Conservation (phyloP, 2,329 filamentous ascomycete genomes). For the Bretziella fagacearum region DNA sequence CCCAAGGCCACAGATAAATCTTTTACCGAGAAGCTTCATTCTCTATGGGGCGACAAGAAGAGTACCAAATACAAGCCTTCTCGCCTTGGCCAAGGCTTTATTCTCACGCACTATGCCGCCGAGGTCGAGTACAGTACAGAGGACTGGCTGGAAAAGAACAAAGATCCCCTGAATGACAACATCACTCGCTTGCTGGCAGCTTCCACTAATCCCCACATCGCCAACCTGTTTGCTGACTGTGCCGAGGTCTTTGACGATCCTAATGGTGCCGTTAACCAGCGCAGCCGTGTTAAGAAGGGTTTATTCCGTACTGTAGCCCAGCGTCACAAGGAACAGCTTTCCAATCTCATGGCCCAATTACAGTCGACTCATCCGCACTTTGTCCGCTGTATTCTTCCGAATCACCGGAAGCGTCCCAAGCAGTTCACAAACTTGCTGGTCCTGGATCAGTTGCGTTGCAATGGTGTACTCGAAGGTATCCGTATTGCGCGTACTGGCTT, state of each 20-base stretch:
- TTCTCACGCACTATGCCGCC: conserved; percentile 91
- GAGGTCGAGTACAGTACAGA: conserved; percentile 95
- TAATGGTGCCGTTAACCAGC: conserved; percentile 36
- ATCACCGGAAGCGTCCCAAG: conserved; percentile 94
- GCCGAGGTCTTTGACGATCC: conserved; percentile 61
- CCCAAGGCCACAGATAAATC: conserved; percentile 93
- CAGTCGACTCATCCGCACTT: conserved; percentile 97
- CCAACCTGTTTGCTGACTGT: conserved; percentile 74
- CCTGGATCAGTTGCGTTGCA: conserved; percentile 90
- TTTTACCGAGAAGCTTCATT: conserved; percentile 95
- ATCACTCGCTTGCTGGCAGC: conserved; percentile 72
- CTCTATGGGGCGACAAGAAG: conserved; percentile 79
- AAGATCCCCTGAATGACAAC: conserved; percentile 95
- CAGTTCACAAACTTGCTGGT: conserved; percentile 85
- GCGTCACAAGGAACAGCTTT: conserved; percentile 93
- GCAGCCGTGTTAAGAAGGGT: conserved; percentile 85
- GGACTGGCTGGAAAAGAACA: conserved; percentile 97
- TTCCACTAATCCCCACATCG: conserved; percentile 70
- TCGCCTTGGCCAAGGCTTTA: conserved; percentile 76
- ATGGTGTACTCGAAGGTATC: conserved; percentile 97
- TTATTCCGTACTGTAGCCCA: conserved; percentile 94
- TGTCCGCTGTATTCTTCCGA: conserved; percentile 91
- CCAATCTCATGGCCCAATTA: conserved; percentile 84
- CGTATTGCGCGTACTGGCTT: conserved; percentile 94
- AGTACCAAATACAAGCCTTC: conserved; percentile 83